phyloP scores from a whole-genome alignment of 441 rosid genomes.

The Erysimum pusillum region DNA sequence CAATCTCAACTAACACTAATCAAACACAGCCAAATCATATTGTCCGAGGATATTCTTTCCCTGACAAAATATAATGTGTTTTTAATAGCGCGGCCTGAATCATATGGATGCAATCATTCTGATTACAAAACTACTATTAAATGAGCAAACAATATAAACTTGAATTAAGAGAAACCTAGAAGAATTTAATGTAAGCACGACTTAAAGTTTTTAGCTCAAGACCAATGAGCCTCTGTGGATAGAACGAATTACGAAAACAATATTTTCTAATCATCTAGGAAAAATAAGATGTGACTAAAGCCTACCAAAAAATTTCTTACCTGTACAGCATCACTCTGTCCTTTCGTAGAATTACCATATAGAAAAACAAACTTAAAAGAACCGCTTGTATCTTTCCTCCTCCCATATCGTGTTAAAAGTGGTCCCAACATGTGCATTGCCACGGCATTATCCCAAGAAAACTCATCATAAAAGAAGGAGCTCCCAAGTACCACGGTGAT shows the following conservation, averaged over 20 bases:
- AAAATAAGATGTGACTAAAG: constrained; percentile 12
- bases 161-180: constrained; percentile 20
- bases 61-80: constrained; percentile 2
- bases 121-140: constrained; percentile 18
- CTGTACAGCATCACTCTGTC: constrained; percentile 76
- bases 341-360: constrained; percentile 85
- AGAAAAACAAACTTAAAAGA: constrained; percentile 84
- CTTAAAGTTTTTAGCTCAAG: constrained; percentile 30
- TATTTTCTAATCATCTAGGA: constrained; percentile 15
- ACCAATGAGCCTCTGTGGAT: constrained; percentile 28
- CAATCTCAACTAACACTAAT: constrained; percentile 39
- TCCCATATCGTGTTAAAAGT: constrained; percentile 77
- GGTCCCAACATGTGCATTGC: constrained; percentile 86
- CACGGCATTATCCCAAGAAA: constrained; percentile 89
- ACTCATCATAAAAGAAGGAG: constrained; percentile 79
- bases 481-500: constrained; percentile 88
- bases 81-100: constrained; percentile 20
- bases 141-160: constrained; percentile 24
- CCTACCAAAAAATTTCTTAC: constrained; percentile 52
- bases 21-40: constrained; percentile 7
- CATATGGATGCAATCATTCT: constrained; percentile 12
- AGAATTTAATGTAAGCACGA: constrained; percentile 23
- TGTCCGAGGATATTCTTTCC: constrained; percentile 11
- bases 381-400: constrained; percentile 65
- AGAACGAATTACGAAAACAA: background rate